Base-by-base conservation (phyloP, 768 basidiomycete genomes). In the Termitomyces sp. region DNA sequence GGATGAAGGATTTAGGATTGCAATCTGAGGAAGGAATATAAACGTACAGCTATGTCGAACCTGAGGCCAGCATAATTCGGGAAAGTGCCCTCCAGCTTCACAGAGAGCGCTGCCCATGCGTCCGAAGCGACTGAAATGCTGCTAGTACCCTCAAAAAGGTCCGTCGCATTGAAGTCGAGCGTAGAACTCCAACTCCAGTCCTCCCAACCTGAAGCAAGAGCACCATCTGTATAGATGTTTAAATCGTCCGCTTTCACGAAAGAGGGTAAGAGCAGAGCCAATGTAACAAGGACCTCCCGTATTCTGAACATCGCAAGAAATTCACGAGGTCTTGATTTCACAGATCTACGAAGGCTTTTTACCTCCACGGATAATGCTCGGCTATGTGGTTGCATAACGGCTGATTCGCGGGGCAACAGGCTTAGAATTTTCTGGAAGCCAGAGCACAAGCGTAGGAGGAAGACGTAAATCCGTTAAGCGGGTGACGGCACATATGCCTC, bases 181-280 rank as follows among this genome's bases (percentile, higher is more conserved):
- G 64, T 70, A 39, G 71, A 75, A 57, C 75, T 69, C 81, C 81
- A 82, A 58, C 77, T 78, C 81, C 81, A 82, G 67, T 82, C 71
- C 56, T 82, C 74, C 80, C 80, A 82, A 18, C 76, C 78, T 26
- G 70, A 59, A 20, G 75, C 71, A 40, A 82, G 75, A 24, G 68
- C 67, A 45, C 63, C 64, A 65, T 80, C 79, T 12, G 71, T 71
- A 62, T 80, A 82, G 53, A 81, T 70, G 43, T 65, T 56, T 42
- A 78, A 63, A 67, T 81, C 79, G 16, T 72, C 72, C 16, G 63
- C 66, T 33, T 57, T 59, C 32, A 68, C 50, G 22, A 66, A 55
- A 33, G 62, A 62, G 46, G 69, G 59, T n/a, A 62, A 57, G 36
- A 67, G 58, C 51, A 64, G 58, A 16, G 63, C 57, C 26, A 67